phyloP scores from a whole-genome alignment of 176 grass and related monocot genomes.

The Elaeis guineensis region DNA sequence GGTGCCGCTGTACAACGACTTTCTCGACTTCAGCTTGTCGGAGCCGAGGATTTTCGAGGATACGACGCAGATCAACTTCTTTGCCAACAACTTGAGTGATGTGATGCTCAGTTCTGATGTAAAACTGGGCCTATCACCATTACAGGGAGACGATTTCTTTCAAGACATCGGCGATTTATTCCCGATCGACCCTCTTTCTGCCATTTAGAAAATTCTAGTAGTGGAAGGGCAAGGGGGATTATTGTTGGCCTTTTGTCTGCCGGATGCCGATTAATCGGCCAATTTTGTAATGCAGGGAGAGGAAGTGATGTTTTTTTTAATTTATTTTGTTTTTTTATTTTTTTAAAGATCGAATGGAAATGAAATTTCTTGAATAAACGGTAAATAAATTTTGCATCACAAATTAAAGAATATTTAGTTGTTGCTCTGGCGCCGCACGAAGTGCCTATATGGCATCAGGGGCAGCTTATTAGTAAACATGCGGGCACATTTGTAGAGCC shows the following conservation, averaged over 20 bases:
- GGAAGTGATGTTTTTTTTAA: background rate
- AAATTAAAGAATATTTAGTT: too few species aligned
- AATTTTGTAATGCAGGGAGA: constrained; percentile 33
- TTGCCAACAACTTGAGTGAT: background rate
- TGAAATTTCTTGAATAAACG: too few species aligned
- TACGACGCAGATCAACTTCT: constrained; percentile 18
- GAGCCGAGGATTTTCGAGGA: constrained; percentile 30
- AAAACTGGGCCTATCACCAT: constrained; percentile 2
- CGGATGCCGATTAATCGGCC: constrained; percentile 20
- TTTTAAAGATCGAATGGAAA: background rate
- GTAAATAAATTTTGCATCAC: too few species aligned
- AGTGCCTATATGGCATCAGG: too few species aligned
- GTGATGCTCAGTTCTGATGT: constrained; percentile 14
- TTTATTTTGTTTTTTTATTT: constrained; percentile 9
- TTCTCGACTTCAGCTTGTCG: constrained; percentile 37
- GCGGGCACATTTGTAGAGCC: background rate
- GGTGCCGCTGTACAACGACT: constrained; percentile 44
- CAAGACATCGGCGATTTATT: constrained; percentile 88
- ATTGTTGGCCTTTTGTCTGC: constrained; percentile 18
- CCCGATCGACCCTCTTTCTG: constrained; percentile 51
- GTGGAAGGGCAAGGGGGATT: too few species aligned
- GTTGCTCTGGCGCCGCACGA: background rate
- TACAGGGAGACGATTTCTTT: constrained; percentile 65
- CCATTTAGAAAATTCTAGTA: constrained; percentile 12
- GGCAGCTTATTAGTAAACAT: background rate